Evolutionary conservation across 768 basidiomycete genomes (phyloP), one percentile per base, ranked within the genome.

Genomic region (Tremella fuciformis): DNA sequence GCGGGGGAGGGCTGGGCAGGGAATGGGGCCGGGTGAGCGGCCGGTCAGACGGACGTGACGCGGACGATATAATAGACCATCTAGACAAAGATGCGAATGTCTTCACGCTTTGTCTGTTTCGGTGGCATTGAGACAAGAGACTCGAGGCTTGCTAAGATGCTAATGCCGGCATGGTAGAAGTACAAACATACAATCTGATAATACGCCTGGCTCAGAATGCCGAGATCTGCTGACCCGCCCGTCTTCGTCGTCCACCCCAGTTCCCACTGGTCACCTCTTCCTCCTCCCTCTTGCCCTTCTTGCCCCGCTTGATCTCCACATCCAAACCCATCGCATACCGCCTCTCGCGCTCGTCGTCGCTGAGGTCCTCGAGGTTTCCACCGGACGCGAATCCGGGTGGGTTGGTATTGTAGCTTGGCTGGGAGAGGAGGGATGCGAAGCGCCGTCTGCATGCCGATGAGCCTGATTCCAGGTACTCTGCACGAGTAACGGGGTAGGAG

Each of bases 381-480:
- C 62, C 68, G 9, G 38, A 49, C 1, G 59, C 58, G 49, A 64
- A 65, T n/a, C 66, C 66, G 0, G 71, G 71, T 46, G 71, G 68
- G 38, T 63, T 58, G 46, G 65, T 58, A 56, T 65, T 69, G 47
- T 73, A 73, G 2, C 50, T 44, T 19, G 69, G 71, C 15, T 67
- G 67, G 16, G 42, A 46, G 22, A 46, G 16, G 22, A 46, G n/a
- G n/a, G 42, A 46, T 16, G 66, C 80, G 77, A 92, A 89, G 71
- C 88, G 89, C 58, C 86, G 81, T 63, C 89, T 83, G 58, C 84
- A 84, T 57, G 87, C 86, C 59, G 80, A 83, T 64, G 84, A 87
- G 37, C 92, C 92, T 60, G 82, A 82, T 78, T 97, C 92, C 50
- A 84, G 79, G 77, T 94, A 97, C 74, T 97, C 91, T 49, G 83